Percentiles rank a stretch among this genome's conserved stretches.
Evolutionary conservation across 306 rosid genomes (phyloP).

Genomic region (Prunus padus): DNA sequence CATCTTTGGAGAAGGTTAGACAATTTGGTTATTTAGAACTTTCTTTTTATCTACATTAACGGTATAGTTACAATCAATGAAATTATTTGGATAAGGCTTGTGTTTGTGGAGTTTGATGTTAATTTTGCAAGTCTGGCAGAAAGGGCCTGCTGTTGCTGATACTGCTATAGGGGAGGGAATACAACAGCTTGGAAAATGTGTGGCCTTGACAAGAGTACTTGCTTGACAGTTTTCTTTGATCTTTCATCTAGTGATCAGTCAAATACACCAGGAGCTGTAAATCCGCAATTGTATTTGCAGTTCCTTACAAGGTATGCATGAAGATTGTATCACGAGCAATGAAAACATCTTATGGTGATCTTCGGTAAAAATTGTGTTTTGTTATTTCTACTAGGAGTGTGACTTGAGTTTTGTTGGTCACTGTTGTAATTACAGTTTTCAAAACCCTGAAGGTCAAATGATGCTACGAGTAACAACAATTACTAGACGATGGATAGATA

Average conservation of each 20-base stretch:
- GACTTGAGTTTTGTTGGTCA: constrained; percentile 9
- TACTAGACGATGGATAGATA: constrained; percentile 89
- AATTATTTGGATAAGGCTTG: neutral
- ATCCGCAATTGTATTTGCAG: constrained; percentile 90
- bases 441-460: constrained; percentile 69
- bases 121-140: constrained; percentile 51
- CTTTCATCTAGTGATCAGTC: constrained; percentile 83
- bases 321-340: neutral
- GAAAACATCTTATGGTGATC: neutral
- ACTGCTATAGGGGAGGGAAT: constrained; percentile 81
- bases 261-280: constrained; percentile 65
- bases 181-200: constrained; percentile 95
- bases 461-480: constrained; percentile 89
- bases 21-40: constrained; percentile 5
- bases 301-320: constrained; percentile 78
- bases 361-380: constrained; percentile 8
- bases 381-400: neutral
- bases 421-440: constrained; percentile 63
- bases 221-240: constrained; percentile 94
- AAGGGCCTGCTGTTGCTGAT: constrained; percentile 93
- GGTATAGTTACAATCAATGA: constrained; percentile 13
- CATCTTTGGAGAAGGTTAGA: constrained; percentile 88
- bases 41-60: constrained; percentile 12
- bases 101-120: constrained; percentile 26
- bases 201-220: constrained; percentile 93